Conservation (phyloP, 1,284 basidiomycete species). For the Cerrena zonata region DNA sequence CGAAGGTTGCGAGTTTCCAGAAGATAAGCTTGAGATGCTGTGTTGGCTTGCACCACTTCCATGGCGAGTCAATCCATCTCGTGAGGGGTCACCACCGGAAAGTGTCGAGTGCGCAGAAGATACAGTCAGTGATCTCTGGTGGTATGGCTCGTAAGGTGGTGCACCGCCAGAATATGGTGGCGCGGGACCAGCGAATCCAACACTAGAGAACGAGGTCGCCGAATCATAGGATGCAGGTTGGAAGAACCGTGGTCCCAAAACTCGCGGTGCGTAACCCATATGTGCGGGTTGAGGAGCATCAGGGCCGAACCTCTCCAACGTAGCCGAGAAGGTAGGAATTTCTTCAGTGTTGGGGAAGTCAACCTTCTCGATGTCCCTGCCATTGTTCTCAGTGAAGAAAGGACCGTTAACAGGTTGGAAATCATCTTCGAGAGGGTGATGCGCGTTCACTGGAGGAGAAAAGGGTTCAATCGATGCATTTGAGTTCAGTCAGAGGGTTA, state of each 20-base stretch:
- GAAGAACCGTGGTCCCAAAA: conserved; percentile 46
- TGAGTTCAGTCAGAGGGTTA: background rate
- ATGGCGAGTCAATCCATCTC: conserved; percentile 10
- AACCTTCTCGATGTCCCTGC: conserved; percentile 48
- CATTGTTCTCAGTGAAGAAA: conserved; percentile 21
- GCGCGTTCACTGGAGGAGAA: conserved; percentile 45
- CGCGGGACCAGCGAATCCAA: conserved; percentile 2
- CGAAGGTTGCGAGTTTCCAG: conserved; percentile 2
- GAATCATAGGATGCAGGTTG: conserved; percentile 33
- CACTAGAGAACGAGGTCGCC: conserved; percentile 17
- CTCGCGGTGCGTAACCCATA: conserved; percentile 35
- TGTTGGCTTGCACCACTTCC: conserved; percentile 17
- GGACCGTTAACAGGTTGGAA: conserved; percentile 34
- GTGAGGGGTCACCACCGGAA: background rate
- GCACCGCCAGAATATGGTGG: background rate
- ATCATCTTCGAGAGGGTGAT: conserved; percentile 51
- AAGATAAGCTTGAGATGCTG: conserved; percentile 13
- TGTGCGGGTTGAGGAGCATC: conserved; percentile 36
- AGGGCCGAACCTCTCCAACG: conserved; percentile 38
- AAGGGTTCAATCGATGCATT: conserved; percentile 5
- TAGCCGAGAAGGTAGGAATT: conserved; percentile 50
- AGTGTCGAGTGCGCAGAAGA: conserved; percentile 2
- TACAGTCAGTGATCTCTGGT: background rate
- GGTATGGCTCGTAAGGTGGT: background rate
- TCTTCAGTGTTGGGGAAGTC: conserved; percentile 52